Base-by-base conservation (phyloP, 2,329 filamentous ascomycete genomes). In the Apiospora malaysiana region DNA sequence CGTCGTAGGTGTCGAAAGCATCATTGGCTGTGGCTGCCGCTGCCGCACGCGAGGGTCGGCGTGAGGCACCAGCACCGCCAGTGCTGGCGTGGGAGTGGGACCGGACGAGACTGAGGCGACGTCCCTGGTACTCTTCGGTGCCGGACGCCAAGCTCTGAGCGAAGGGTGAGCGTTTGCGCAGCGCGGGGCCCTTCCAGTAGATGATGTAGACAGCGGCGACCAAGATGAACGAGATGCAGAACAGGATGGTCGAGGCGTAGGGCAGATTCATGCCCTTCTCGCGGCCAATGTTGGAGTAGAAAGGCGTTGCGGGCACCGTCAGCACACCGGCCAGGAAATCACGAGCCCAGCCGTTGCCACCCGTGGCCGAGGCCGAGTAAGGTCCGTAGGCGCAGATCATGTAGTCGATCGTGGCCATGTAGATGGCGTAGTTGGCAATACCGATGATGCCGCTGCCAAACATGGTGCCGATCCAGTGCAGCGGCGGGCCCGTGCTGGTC, bases 391-490 rank as follows among this genome's bases (percentile, higher is more conserved):
- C 89, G 72, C 67, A 51, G 32, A 69, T 47, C 86, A 91, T 90
- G 77, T 91, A 91, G 76, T 91, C 89, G 73, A 92, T 90, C 2
- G 89, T 91, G 27, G 89, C 88, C 86, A 91, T 90, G 81, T 92
- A 71, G 40, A 69, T 66, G 51, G 68, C 80, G 73, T 86, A 88
- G 76, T 92, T 92, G 68, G 90, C 90, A 51, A 92, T 88, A 56
- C 89, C 90, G 67, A 92, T 87, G 56, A 91, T 82, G 12, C 83
- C 82, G 1, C 86, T 85, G 75, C 90, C 91, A 66, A 92, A 81
- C 85, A 91, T 88, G 8, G 88, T 85, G 0, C 85, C 88, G 45
- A 91, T 90, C 90, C 90, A 92, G 74, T 87, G 89, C 9, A 89
- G 79, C 0, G 84, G 83, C 0, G 89, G 79, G 1, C 78, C 78